Conservation (phyloP, 805 yeast species). For the Yamadazyma scolyti region DNA sequence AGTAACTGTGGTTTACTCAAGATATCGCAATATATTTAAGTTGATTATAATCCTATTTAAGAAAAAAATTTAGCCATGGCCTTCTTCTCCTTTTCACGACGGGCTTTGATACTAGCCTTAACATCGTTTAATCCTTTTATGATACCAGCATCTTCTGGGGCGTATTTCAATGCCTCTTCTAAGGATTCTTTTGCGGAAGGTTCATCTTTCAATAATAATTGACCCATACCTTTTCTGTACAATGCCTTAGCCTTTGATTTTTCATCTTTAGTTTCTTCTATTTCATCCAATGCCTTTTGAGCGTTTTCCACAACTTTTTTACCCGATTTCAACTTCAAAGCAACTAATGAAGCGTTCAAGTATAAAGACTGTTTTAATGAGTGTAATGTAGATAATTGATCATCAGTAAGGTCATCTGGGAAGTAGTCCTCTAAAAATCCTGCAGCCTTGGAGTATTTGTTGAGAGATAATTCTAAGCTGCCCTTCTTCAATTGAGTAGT, state of each 20-base stretch:
- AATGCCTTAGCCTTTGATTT: conserved; percentile 74
- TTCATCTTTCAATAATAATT: conserved; percentile 57
- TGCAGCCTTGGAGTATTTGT: conserved; percentile 71
- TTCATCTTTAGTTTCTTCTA: conserved; percentile 55
- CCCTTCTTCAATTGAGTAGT: conserved; percentile 69
- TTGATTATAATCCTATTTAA: conserved; percentile 4
- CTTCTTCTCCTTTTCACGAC: conserved; percentile 66
- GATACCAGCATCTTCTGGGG: conserved; percentile 74
- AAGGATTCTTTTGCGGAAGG: conserved; percentile 67
- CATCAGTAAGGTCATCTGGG: conserved; percentile 64
- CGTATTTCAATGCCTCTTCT: conserved; percentile 56
- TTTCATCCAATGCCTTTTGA: conserved; percentile 62
- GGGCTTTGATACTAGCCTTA: conserved; percentile 45
- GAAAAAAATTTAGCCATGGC: conserved; percentile 69
- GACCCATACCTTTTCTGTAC: conserved; percentile 81
- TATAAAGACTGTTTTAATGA: conserved; percentile 59
- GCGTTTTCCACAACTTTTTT: conserved; percentile 57
- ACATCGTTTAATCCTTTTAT: conserved; percentile 60
- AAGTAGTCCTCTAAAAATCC: conserved; percentile 66
- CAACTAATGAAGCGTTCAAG: conserved; percentile 72
- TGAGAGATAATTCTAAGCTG: conserved; percentile 51
- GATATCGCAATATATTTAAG: too few relatives aligned
- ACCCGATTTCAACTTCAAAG: conserved; percentile 58
- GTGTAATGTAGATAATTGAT: conserved; percentile 46
- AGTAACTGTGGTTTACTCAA: neutral